Evolutionary conservation across 495 filamentous ascomycete species (phyloP).

Genomic region (Xylaria longipes): DNA sequence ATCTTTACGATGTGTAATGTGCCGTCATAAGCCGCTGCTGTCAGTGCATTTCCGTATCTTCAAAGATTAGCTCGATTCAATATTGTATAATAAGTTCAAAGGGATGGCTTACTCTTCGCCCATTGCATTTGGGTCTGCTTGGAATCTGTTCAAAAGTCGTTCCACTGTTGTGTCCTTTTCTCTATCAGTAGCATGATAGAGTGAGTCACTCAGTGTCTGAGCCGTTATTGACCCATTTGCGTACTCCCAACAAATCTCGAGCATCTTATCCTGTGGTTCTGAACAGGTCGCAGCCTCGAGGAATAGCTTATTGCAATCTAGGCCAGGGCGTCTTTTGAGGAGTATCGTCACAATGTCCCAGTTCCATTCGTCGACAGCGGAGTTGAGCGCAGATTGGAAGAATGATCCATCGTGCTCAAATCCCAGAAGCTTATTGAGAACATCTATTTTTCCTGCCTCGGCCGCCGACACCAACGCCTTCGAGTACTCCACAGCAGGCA

Average conservation of each 20-base stretch:
- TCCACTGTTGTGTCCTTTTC: conserved; percentile 40
- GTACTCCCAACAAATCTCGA: conserved; percentile 38
- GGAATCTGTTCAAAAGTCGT: conserved; percentile 36
- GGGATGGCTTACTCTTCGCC: conserved; percentile 37
- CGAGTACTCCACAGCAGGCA: conserved; percentile 37
- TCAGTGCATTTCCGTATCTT: conserved; percentile 42
- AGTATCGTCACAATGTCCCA: conserved; percentile 38
- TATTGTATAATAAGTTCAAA: not conserved
- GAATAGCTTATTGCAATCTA: conserved; percentile 36
- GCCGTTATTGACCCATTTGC: conserved; percentile 29
- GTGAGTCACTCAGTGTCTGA: conserved; percentile 32
- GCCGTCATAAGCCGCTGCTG: conserved; percentile 39
- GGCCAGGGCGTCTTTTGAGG: conserved; percentile 31
- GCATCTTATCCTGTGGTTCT: conserved; percentile 36
- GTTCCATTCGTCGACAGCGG: conserved; percentile 36
- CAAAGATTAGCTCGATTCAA: conserved; percentile 24
- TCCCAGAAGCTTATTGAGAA: conserved; percentile 39
- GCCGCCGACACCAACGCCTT: conserved; percentile 40
- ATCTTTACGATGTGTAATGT: conserved; percentile 38
- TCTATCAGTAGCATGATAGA: conserved; percentile 41
- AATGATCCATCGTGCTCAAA: conserved; percentile 33
- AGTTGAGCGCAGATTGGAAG: conserved; percentile 38
- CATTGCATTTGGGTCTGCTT: conserved; percentile 39
- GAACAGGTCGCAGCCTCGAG: conserved; percentile 36
- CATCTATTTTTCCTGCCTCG: conserved; percentile 37